Base-by-base conservation (phyloP, 345 rosid species). In the Conringia planisiliqua region DNA sequence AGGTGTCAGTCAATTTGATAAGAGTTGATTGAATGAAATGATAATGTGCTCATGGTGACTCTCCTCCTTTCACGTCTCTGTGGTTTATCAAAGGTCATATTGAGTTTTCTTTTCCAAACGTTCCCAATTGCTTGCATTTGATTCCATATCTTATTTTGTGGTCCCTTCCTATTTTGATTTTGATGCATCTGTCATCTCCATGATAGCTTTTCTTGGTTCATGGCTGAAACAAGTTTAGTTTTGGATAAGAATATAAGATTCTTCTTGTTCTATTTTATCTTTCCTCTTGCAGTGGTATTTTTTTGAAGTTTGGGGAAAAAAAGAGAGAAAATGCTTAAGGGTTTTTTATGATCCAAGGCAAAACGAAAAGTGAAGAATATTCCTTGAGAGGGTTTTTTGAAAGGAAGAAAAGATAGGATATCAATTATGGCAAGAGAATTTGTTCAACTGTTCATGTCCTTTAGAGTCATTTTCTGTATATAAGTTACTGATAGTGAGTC, bases 71-170 rank as follows among this genome's bases (percentile, higher is more conserved):
- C 22, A 33, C 32, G 73, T 33, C 79, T 67, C 56, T 72, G 14
- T 71, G 54, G 70, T 68, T 51, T 48, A 51, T 38, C 57, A 78
- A 78, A 78, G 51, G 78, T 78, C 78, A 66, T 38, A 30, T 61
- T 61, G 5, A 46, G 4, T 58, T 48, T 60, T 42, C n/a, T 44
- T 63, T 13, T 2, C 62, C 46, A 30, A 51, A 17, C 29, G 12
- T 50, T 44, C 59, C 42, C 60, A 39, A 0, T 51, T 75, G 74
- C 73, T 59, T 75, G 74, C 73, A 72, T 40, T 65, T 43, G 81
- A 78, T 66, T 78, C 78, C 74, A 66, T 65, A 47, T 71, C 42
- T 72, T 27, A 42, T 50, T 50, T 78, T 51, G 67, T 78, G 77
- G 66, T 67, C 71, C 60, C 61, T 72, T 57, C 26, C 51, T 18